Percentiles rank a stretch among this genome's conserved stretches.
Evolutionary conservation across 768 basidiomycete species (phyloP).

Genomic region (Lactarius evosmus): DNA sequence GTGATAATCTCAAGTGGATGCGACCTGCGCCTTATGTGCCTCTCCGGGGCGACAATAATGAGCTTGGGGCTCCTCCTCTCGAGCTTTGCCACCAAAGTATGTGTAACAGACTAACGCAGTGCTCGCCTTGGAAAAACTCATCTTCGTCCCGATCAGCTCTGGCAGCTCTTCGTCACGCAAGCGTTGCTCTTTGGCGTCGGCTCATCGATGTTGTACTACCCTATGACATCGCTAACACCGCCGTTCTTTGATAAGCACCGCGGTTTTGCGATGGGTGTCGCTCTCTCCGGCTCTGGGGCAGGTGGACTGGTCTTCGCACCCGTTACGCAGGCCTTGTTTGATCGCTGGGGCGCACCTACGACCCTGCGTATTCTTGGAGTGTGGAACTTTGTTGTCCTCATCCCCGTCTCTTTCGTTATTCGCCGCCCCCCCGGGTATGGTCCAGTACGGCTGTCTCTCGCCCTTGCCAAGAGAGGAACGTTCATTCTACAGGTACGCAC

Average conservation of each 20-base stretch:
- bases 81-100: constrained; percentile 39
- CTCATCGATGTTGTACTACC: constrained; percentile 45
- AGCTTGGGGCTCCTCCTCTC: constrained; percentile 42
- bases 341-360: constrained; percentile 37
- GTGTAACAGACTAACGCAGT: neutral
- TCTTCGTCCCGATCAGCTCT: constrained; percentile 33
- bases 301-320: constrained; percentile 46
- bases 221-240: constrained; percentile 43
- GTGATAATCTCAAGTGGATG: constrained; percentile 38
- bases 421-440: constrained; percentile 31
- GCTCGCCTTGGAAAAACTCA: neutral
- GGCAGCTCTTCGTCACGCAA: constrained; percentile 45
- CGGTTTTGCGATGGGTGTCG: constrained; percentile 44
- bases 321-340: constrained; percentile 38
- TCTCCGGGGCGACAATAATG: constrained; percentile 41
- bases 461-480: constrained; percentile 40
- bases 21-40: constrained; percentile 37
- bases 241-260: constrained; percentile 45
- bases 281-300: constrained; percentile 42
- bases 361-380: constrained; percentile 41
- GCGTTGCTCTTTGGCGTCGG: constrained; percentile 43
- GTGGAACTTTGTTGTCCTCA: constrained; percentile 40
- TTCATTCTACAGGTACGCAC: constrained; percentile 41
- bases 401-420: constrained; percentile 40
- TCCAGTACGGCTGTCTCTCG: constrained; percentile 36